Conservation (phyloP, 257 asterid species). For the Gardenia jasminoides region DNA sequence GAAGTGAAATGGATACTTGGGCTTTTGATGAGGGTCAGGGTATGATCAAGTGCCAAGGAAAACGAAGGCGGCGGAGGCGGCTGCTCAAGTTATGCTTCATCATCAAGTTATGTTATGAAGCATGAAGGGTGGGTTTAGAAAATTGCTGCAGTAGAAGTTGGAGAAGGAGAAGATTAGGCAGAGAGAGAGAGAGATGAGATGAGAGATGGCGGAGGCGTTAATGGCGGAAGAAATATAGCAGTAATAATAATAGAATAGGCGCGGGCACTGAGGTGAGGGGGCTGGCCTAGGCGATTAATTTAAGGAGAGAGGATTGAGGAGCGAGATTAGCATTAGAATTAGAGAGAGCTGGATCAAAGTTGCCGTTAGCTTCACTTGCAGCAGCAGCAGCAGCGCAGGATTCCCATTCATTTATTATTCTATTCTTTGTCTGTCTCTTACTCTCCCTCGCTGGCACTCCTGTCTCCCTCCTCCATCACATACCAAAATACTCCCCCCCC, state of each 20-base stretch:
- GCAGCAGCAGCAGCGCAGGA: no score
- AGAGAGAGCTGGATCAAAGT: slow-evolving; percentile 22
- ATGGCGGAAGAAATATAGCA: slow-evolving; percentile 3
- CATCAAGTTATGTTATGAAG: no score
- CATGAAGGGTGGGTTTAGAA: background rate
- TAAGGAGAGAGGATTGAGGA: background rate
- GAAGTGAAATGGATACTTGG: no score
- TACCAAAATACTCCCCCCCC: no score
- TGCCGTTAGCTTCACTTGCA: slow-evolving; percentile 8
- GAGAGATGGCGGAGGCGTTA: slow-evolving; percentile 13
- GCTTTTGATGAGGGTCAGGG: no score
- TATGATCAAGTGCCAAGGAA: no score
- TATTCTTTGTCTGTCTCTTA: slow-evolving; percentile 15
- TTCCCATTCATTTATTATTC: slow-evolving; percentile 2
- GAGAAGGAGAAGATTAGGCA: background rate
- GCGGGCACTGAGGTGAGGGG: background rate
- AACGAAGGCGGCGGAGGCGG: background rate
- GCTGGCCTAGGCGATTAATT: background rate
- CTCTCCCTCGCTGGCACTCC: slow-evolving; percentile 3
- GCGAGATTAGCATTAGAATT: no score
- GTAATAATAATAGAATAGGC: background rate
- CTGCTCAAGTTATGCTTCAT: no score
- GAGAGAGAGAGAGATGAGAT: slow-evolving; percentile 24
- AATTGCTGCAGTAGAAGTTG: slow-evolving; percentile 11
- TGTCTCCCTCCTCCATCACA: no score